phyloP scores from a whole-genome alignment of 352 stramenopile species.

The Peronosclerospora sorghi region DNA sequence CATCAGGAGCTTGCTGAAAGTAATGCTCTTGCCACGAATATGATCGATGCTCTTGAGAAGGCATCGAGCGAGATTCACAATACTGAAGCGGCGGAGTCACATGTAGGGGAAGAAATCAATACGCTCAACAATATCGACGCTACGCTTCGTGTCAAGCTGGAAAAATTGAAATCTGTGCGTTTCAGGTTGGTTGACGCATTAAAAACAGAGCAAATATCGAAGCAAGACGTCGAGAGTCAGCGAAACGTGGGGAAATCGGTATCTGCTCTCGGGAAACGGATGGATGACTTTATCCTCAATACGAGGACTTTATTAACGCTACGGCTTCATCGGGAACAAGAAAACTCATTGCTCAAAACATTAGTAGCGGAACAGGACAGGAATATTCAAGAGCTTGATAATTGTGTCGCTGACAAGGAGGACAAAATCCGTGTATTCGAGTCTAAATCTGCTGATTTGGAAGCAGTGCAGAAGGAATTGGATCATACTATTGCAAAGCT shows the following conservation, averaged over 20 bases:
- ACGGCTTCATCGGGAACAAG: conserved; percentile 13
- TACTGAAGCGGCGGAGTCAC: conserved; percentile 8
- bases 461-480: conserved; percentile 6
- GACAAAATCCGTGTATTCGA: conserved; percentile 11
- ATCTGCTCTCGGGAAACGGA: conserved; percentile 11
- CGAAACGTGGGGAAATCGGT: conserved; percentile 10
- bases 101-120: conserved; percentile 12
- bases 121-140: conserved; percentile 21
- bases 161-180: conserved; percentile 20
- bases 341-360: conserved; percentile 8
- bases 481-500: conserved; percentile 9
- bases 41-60: conserved; percentile 14
- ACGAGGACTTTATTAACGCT: conserved; percentile 4
- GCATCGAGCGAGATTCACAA: conserved; percentile 9
- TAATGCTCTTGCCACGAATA: conserved; percentile 1
- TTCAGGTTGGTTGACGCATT: conserved; percentile 14
- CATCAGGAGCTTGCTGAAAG: conserved; percentile 11
- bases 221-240: conserved; percentile 12
- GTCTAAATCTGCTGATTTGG: conserved; percentile 1
- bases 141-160: conserved; percentile 16
- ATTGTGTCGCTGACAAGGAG: conserved; percentile 11
- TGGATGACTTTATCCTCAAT: conserved; percentile 7
- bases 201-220: conserved; percentile 21
- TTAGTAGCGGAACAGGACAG: conserved; percentile 6
- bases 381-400: conserved; percentile 8